Base-by-base conservation (phyloP, 2,329 filamentous ascomycete species). In the Endoconidiophora polonica region DNA sequence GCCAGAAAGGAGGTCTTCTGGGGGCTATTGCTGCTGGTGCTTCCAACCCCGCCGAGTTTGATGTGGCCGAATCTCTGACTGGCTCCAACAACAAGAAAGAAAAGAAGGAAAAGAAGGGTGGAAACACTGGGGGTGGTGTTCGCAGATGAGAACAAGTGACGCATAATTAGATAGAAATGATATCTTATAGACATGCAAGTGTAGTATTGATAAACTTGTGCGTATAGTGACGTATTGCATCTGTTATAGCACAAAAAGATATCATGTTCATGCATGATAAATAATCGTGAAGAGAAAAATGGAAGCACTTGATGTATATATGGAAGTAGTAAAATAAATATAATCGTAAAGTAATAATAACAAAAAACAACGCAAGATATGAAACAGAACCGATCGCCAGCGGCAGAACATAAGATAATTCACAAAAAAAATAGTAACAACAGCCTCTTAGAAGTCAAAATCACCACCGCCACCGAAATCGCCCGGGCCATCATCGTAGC, bases 1-100 rank as follows among this genome's bases (percentile, higher is more conserved):
- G 91, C 64, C 86, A 87, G 66, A 76, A 77, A 55, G 80, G 77
- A 57, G 77, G 82, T 1, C 69, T 88, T 57, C 73, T 71, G 54
- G 80, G 77, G 56, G 77, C 83, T 1, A 69, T 88, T 57, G 73
- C 71, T 54, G 77, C 58, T 68, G 77, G 54, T 68, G 65, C 20
- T 63, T 62, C 50, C 29, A 60, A 59, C 12, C 57, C 60, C 50
- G 57, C 58, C 12, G 70, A 69, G 61, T 79, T 79, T 55, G 77
- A 80, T 58, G 72, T 79, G 71, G 77, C 77, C 2, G 69, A 70
- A 5, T 83, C 77, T 60, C 67, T 83, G 55, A 71, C 77, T 2
- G 79, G 77, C 3, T 68, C 70, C 39, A 42, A 44, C 22, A 61
- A 60, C 54, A 69, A 68, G 56, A 69, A 70, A 57, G 57, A 33